Evolutionary conservation across 305 asterid species (phyloP).

Genomic region (Ilex paraguariensis): DNA sequence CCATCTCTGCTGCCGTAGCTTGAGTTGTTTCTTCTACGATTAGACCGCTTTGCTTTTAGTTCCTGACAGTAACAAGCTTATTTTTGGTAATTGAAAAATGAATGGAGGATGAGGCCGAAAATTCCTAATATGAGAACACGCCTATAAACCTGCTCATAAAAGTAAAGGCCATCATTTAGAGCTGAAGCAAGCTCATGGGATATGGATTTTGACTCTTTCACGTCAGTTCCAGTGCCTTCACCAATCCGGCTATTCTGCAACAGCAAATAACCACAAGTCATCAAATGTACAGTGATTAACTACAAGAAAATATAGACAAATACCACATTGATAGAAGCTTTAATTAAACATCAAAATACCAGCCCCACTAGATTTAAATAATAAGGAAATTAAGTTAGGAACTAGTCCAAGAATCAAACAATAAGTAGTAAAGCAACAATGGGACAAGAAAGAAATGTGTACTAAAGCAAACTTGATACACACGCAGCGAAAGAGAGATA

Average conservation of each 20-base stretch:
- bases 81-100: neutral
- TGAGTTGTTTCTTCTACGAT: slow-evolving; percentile 33
- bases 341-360: too few relatives aligned
- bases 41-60: slow-evolving; percentile 49
- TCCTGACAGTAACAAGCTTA: slow-evolving; percentile 45
- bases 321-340: too few relatives aligned
- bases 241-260: slow-evolving; percentile 46
- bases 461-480: too few relatives aligned
- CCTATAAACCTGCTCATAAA: slow-evolving; percentile 75
- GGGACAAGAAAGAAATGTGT: too few relatives aligned
- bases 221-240: slow-evolving; percentile 28
- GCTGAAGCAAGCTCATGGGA: slow-evolving; percentile 77
- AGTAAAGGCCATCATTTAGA: slow-evolving; percentile 82
- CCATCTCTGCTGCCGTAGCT: slow-evolving; percentile 43
- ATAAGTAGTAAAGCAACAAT: too few relatives aligned
- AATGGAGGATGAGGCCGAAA: neutral
- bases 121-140: neutral
- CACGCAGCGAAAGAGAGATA: too few relatives aligned
- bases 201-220: slow-evolving; percentile 46
- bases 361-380: too few relatives aligned
- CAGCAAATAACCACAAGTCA: slow-evolving; percentile 5
- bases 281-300: too few relatives aligned
- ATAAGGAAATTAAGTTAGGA: too few relatives aligned
- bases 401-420: too few relatives aligned
- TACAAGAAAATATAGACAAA: too few relatives aligned